Evolutionary conservation across 306 rosid genomes (phyloP).

Genomic region (Cucurbita pepo): DNA sequence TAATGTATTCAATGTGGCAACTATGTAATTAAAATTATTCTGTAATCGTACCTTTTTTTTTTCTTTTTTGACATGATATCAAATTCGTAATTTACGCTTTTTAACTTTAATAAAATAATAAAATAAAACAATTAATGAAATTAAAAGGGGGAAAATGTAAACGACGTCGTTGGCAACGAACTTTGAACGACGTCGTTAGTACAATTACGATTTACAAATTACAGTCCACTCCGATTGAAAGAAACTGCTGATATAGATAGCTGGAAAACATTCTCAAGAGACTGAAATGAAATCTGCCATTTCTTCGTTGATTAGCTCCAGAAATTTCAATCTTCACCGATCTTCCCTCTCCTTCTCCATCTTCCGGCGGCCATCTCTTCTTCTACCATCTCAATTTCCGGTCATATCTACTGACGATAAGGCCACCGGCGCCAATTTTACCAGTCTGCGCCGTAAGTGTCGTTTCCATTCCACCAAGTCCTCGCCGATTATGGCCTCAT

Average conservation of each 20-base stretch:
- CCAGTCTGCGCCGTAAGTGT: slow-evolving; percentile 6
- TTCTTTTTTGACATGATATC: too few species aligned
- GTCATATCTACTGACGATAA: not conserved
- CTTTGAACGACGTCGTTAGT: too few species aligned
- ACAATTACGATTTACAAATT: too few species aligned
- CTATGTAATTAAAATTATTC: too few species aligned
- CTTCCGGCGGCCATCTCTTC: slow-evolving; percentile 2
- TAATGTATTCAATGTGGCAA: too few species aligned
- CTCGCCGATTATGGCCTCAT: slow-evolving; percentile 41
- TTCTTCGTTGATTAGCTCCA: slow-evolving; percentile 26
- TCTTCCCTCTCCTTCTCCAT: slow-evolving; percentile 16
- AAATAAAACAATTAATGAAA: too few species aligned
- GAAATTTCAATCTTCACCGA: slow-evolving; percentile 17
- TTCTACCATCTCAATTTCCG: not conserved
- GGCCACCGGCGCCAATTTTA: not conserved
- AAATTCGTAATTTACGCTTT: too few species aligned
- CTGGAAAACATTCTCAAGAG: not conserved
- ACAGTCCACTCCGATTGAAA: too few species aligned
- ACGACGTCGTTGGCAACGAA: too few species aligned
- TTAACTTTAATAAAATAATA: too few species aligned
- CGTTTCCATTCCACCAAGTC: slow-evolving; percentile 9
- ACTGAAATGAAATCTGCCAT: slow-evolving; percentile 37
- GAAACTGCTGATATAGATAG: not conserved
- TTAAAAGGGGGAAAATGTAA: too few species aligned
- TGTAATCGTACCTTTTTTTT: too few species aligned